Conservation (phyloP, 164 flowering plant species). For the Kalanchoe fedtschenkoi region DNA sequence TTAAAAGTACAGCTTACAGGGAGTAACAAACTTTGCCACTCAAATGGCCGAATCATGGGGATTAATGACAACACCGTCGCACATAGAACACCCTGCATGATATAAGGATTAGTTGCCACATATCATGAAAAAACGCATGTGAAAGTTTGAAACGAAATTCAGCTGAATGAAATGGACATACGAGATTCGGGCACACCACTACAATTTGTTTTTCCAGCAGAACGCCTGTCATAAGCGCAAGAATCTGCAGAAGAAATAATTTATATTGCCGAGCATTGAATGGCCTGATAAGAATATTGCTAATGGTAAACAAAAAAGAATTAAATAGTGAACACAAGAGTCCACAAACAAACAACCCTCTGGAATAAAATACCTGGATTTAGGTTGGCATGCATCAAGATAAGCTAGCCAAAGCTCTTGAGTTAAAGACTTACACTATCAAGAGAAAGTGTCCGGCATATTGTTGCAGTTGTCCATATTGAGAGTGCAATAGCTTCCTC, state of each 20-base stretch:
- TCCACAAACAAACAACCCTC: too few relatives aligned
- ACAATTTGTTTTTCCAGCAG: slow-evolving; percentile 87
- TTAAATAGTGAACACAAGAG: too few relatives aligned
- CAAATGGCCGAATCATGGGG: slow-evolving; percentile 90
- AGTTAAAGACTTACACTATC: slow-evolving; percentile 49
- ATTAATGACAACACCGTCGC: slow-evolving; percentile 67
- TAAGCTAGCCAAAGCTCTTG: background rate
- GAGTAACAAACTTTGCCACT: slow-evolving; percentile 90
- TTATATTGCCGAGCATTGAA: background rate
- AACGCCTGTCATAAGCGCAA: slow-evolving; percentile 64
- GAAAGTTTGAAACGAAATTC: background rate
- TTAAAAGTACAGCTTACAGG: slow-evolving; percentile 47
- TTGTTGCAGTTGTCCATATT: slow-evolving; percentile 76
- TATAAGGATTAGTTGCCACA: background rate
- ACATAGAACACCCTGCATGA: slow-evolving; percentile 77
- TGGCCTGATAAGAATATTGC: too few relatives aligned
- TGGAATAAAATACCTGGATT: background rate
- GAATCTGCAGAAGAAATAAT: slow-evolving; percentile 38
- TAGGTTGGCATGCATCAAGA: background rate
- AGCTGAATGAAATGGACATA: slow-evolving; percentile 18
- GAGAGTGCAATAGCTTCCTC: slow-evolving; percentile 86
- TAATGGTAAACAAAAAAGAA: too few relatives aligned
- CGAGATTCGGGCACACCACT: slow-evolving; percentile 74
- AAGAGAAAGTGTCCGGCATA: slow-evolving; percentile 85
- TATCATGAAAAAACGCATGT: background rate